These are phyloP conservation scores for Tylopilus sp. DNA, from an alignment of 768 basidiomycete genomes.

Conservation along the genomic window DNA sequence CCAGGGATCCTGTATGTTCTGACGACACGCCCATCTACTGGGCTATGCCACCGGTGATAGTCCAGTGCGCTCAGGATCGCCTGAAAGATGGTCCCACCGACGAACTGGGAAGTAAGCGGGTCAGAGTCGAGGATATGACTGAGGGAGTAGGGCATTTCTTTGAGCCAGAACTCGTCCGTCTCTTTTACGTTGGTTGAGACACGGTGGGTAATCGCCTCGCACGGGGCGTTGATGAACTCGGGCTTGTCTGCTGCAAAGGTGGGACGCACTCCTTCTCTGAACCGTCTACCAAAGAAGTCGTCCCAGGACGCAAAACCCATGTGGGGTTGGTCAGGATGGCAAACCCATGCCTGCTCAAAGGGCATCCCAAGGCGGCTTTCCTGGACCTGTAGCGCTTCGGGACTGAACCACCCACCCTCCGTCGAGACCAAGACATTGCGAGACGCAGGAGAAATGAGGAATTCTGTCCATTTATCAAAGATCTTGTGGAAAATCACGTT, in stretches of 20 bases:
- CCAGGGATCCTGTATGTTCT: neutral
- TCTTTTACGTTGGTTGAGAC: neutral
- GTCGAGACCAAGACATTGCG: slow-evolving; percentile 37
- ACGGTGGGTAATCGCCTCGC: neutral
- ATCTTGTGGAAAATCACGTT: slow-evolving; percentile 47
- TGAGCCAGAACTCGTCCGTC: neutral
- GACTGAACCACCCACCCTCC: slow-evolving; percentile 48
- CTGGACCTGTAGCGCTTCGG: slow-evolving; percentile 24
- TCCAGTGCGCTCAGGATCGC: neutral
- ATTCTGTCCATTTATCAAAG: slow-evolving; percentile 47
- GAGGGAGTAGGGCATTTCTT: neutral
- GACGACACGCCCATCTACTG: neutral
- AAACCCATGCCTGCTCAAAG: slow-evolving; percentile 41
- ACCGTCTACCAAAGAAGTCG: slow-evolving; percentile 50
- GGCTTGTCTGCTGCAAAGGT: slow-evolving; percentile 24
- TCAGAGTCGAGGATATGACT: neutral
- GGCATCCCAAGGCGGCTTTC: slow-evolving; percentile 13
- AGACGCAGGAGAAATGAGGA: slow-evolving; percentile 43
- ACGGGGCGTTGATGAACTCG: neutral
- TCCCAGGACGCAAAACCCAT: slow-evolving; percentile 51
- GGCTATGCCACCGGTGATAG: neutral
- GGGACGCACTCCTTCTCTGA: slow-evolving; percentile 41
- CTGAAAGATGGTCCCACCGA: neutral
- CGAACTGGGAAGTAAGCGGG: neutral
- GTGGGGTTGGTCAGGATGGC: slow-evolving; percentile 37